Conservation (phyloP, 768 basidiomycete species). For the Trametes cingulata region DNA sequence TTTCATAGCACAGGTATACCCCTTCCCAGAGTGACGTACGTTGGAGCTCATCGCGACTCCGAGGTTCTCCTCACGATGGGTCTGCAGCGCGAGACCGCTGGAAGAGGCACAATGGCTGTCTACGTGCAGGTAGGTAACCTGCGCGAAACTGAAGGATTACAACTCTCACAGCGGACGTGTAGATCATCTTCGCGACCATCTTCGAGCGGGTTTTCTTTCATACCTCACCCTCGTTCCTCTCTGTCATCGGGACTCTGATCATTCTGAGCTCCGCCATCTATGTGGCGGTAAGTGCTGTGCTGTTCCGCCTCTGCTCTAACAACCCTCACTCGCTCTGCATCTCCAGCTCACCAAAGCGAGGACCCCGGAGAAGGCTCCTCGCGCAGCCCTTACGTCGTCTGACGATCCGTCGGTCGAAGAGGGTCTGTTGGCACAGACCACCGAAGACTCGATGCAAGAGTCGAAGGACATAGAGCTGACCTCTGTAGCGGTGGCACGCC, state of each 20-base stretch:
- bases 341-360: constrained; percentile 25
- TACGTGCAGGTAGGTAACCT: constrained; percentile 49
- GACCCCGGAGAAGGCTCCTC: constrained; percentile 6
- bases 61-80: constrained; percentile 62
- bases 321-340: background rate
- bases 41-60: background rate
- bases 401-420: constrained; percentile 31
- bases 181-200: constrained; percentile 69
- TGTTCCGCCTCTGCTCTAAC: background rate
- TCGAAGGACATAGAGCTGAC: constrained; percentile 11
- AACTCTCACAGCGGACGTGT: background rate
- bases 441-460: constrained; percentile 2
- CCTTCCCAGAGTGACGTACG: background rate
- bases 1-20: constrained; percentile 44
- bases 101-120: constrained; percentile 60
- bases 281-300: constrained; percentile 52
- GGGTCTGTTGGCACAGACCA: constrained; percentile 26
- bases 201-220: constrained; percentile 70
- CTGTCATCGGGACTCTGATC: constrained; percentile 60
- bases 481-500: background rate
- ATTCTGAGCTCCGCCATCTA: constrained; percentile 66
- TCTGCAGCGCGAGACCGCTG: constrained; percentile 64
- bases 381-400: background rate
- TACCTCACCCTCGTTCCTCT: constrained; percentile 56
- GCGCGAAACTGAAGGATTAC: background rate